phyloP scores from a whole-genome alignment of 495 filamentous ascomycete genomes.

The Hypoxylon rickii region DNA sequence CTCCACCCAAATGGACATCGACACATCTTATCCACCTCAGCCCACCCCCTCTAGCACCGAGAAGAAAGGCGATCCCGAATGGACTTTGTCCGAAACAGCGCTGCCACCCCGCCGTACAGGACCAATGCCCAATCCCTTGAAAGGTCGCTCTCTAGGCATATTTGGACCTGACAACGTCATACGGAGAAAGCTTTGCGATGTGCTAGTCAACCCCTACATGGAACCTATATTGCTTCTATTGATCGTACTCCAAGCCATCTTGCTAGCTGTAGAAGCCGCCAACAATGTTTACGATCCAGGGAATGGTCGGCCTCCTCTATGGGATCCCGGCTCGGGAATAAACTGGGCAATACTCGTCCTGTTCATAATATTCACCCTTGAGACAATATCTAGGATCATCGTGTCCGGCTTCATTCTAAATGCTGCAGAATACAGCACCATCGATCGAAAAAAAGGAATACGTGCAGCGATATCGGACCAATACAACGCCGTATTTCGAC shows the following conservation, averaged over 20 bases:
- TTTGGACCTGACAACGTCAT: constrained; percentile 78
- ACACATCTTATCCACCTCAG: constrained; percentile 54
- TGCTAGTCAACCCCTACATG: constrained; percentile 85
- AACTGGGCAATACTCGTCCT: constrained; percentile 82
- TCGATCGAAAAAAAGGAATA: constrained; percentile 71
- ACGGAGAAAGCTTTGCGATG: constrained; percentile 75
- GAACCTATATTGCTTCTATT: constrained; percentile 86
- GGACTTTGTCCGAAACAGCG: constrained; percentile 29
- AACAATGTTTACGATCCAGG: constrained; percentile 65
- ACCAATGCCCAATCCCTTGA: constrained; percentile 76
- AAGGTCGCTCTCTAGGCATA: constrained; percentile 83
- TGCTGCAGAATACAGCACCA: constrained; percentile 80
- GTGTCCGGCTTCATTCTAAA: constrained; percentile 94
- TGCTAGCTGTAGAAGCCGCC: constrained; percentile 81
- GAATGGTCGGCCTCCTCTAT: constrained; percentile 53
- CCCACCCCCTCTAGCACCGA: constrained; percentile 50
- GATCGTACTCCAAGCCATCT: constrained; percentile 84
- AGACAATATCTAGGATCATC: constrained; percentile 78
- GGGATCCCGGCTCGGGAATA: constrained; percentile 67
- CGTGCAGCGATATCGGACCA: constrained; percentile 74
- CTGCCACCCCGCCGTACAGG: constrained; percentile 42
- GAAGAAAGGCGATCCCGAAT: constrained; percentile 50
- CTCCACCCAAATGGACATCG: constrained; percentile 57
- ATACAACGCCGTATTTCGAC: constrained; percentile 75
- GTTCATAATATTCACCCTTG: constrained; percentile 89